Conservation (phyloP, 345 rosid genomes). For the Hevea brasiliensis region DNA sequence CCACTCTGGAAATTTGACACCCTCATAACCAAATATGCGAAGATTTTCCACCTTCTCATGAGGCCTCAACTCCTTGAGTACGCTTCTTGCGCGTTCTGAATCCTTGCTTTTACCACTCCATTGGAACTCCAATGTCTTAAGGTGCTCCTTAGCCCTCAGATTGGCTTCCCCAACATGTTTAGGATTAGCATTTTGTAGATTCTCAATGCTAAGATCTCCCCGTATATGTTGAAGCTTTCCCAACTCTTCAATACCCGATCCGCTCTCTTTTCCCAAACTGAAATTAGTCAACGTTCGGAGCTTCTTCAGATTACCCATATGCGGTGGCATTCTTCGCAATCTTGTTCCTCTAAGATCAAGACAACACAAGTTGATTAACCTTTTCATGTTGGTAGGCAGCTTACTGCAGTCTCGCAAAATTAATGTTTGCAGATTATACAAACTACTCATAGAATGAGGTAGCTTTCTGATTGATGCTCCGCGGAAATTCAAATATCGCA, state of each 20-base stretch:
- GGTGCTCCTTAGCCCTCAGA: slow-evolving; percentile 15
- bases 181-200: slow-evolving; percentile 15
- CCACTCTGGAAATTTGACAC: not conserved
- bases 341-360: too few relatives aligned
- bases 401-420: not conserved
- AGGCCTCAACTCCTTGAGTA: not conserved
- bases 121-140: not conserved
- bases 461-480: too few relatives aligned
- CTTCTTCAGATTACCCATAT: too few relatives aligned
- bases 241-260: slow-evolving; percentile 10
- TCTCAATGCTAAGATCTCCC: slow-evolving; percentile 14
- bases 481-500: not conserved
- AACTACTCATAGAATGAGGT: too few relatives aligned
- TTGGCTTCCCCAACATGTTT: slow-evolving; percentile 14
- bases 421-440: too few relatives aligned
- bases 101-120: not conserved
- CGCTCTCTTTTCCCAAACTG: not conserved
- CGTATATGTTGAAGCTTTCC: slow-evolving; percentile 5
- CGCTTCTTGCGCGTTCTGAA: not conserved
- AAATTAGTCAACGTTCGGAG: slow-evolving; percentile 5
- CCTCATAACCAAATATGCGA: not conserved
- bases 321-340: too few relatives aligned
- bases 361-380: too few relatives aligned
- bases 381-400: not conserved
- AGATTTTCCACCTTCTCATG: not conserved